Percentiles rank a stretch among this genome's conserved stretches.
Conservation (phyloP, 2,329 filamentous ascomycete species). For the Malbranchea zuffiana region DNA sequence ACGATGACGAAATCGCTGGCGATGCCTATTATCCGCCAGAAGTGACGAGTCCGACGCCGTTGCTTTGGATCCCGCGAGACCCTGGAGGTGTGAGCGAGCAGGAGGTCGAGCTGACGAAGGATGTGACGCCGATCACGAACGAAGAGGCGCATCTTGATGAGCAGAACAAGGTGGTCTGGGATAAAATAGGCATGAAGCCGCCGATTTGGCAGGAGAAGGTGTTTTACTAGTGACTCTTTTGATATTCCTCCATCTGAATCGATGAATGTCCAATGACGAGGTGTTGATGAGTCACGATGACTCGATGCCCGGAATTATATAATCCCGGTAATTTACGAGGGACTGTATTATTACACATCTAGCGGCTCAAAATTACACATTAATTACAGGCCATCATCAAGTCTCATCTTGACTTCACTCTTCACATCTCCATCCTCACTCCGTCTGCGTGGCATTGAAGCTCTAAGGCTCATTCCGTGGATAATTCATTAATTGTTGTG, state of each 20-base stretch:
- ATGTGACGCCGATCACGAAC: constrained; percentile 68
- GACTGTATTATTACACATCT: no score
- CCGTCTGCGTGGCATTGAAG: no score
- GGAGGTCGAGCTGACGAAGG: constrained; percentile 61
- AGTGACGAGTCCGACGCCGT: constrained; percentile 49
- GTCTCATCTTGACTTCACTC: no score
- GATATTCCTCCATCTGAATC: not conserved
- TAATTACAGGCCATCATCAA: no score
- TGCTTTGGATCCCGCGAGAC: constrained; percentile 75
- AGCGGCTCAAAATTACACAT: no score
- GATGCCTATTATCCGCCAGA: constrained; percentile 66
- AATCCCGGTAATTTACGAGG: no score
- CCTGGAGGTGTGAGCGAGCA: constrained; percentile 60
- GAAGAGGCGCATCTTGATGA: constrained; percentile 59
- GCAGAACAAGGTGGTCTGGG: constrained; percentile 56
- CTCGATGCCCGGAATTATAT: not conserved
- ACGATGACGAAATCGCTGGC: constrained; percentile 49
- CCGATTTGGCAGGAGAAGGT: constrained; percentile 47
- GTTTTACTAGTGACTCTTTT: constrained; percentile 31
- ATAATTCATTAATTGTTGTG: no score
- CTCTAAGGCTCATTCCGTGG: no score
- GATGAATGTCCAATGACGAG: not conserved
- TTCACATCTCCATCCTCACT: no score
- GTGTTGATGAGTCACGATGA: not conserved
- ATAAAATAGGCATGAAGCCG: constrained; percentile 45